Base-by-base conservation (phyloP, 2,329 filamentous ascomycete species). In the Stachybotrys chlorohalonatus region DNA sequence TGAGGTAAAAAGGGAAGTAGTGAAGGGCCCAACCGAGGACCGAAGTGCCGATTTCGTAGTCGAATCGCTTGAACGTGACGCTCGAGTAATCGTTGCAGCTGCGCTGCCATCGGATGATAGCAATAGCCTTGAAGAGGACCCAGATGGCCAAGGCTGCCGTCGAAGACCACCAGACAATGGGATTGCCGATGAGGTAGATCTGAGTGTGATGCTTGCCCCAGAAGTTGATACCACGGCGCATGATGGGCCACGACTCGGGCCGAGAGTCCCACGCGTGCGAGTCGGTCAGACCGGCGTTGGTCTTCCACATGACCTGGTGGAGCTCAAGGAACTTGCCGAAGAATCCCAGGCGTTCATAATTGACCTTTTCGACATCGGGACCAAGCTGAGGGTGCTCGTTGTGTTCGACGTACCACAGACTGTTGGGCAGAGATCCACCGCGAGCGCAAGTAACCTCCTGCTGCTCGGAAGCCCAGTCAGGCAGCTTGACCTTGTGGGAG, bases 221-320 rank as follows among this genome's bases (percentile, higher is more conserved):
- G 80, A 99, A 99, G 77, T 99, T 99, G 80, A 99, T 99, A 65
- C 94, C 94, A 58, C 94, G 90, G 62, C 84, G 84, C 53, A 99
- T 83, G 55, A 95, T 82, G 24, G 94, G 94, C 94, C 94, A 99
- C 7, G 91, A 93, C 39, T 85, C 83, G 36, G 94, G 94, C 49
- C 94, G 89, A 50, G 94, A 97, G 70, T 99, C 94, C 94, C 95
- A 99, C 53, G 92, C 90, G 68, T 99, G 94, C 16, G 92, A 96
- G 66, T 99, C 94, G 31, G 94, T 90, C 51, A 99, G 83, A 48
- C 94, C 94, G 36, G 94, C 94, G 68, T 99, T 99, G 42, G 94
- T 99, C 64, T 82, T 91, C 94, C 94, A 99, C 94, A 99, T 99
- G 59, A 99, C 94, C 72, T 89, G 86, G 69, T 99, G 92, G 49